A percentile compares a stretch with the other conserved stretches of the same genome.
Evolutionary conservation across 768 basidiomycete genomes (phyloP).

Genomic region (Fistulinella prunicolor): DNA sequence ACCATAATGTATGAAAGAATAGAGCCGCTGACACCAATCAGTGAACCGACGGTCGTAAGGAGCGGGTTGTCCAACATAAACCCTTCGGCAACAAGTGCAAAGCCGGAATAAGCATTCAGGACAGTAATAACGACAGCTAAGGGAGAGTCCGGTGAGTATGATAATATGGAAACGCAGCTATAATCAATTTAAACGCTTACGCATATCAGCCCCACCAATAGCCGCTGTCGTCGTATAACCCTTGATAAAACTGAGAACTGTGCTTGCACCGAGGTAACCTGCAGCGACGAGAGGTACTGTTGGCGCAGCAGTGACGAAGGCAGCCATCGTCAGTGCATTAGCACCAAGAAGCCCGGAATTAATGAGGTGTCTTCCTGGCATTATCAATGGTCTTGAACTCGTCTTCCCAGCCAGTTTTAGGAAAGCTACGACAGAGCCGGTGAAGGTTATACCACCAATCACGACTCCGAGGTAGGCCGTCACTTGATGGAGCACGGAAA

Average conservation of each 20-base stretch:
- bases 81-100: slow-evolving; percentile 88
- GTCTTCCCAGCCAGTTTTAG: slow-evolving; percentile 82
- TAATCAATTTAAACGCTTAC: slow-evolving; percentile 49
- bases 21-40: slow-evolving; percentile 88
- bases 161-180: not conserved
- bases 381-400: slow-evolving; percentile 65
- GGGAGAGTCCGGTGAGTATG: slow-evolving; percentile 6
- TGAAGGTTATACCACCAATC: slow-evolving; percentile 88
- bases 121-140: slow-evolving; percentile 89
- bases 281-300: slow-evolving; percentile 73
- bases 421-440: slow-evolving; percentile 87
- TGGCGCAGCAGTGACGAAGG: slow-evolving; percentile 69
- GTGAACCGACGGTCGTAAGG: slow-evolving; percentile 76
- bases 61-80: slow-evolving; percentile 90
- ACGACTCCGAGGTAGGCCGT: slow-evolving; percentile 85
- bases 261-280: slow-evolving; percentile 69
- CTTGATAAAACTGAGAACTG: slow-evolving; percentile 77
- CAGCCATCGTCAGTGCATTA: slow-evolving; percentile 72
- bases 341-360: slow-evolving; percentile 69
- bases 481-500: slow-evolving; percentile 70
- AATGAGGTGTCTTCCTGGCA: slow-evolving; percentile 77
- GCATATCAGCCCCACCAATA: slow-evolving; percentile 94
- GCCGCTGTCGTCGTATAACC: slow-evolving; percentile 87
- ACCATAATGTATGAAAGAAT: slow-evolving; percentile 95
- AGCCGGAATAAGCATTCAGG: slow-evolving; percentile 86